A percentile compares a stretch with the other conserved stretches of the same genome.
Evolutionary conservation across 2,329 filamentous ascomycete species (phyloP).

Genomic region (Aspergillus terreus): DNA sequence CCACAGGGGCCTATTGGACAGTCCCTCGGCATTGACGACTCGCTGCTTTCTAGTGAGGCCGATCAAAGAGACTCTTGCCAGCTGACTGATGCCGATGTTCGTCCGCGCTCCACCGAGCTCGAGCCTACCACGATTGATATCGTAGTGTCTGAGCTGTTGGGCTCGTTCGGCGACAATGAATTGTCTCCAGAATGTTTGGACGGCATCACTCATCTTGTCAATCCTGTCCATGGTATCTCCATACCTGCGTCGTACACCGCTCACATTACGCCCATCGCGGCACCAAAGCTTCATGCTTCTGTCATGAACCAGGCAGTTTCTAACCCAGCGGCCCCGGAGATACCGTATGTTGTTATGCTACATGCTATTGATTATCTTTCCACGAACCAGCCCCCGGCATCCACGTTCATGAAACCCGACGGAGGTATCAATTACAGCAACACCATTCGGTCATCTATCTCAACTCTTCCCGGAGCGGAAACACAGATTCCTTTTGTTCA

Average conservation of each 20-base stretch:
- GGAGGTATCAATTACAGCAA: slow-evolving; percentile 16
- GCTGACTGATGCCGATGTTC: slow-evolving; percentile 34
- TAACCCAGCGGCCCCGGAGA: slow-evolving; percentile 75
- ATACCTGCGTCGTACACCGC: slow-evolving; percentile 93
- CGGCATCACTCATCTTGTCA: slow-evolving; percentile 88
- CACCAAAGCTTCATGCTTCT: slow-evolving; percentile 80
- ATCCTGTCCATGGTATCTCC: slow-evolving; percentile 76
- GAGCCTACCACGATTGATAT: slow-evolving; percentile 65
- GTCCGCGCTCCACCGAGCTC: slow-evolving; percentile 37
- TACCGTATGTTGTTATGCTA: slow-evolving; percentile 90
- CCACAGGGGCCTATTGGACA: slow-evolving; percentile 28
- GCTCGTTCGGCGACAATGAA: slow-evolving; percentile 93
- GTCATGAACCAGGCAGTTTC: slow-evolving; percentile 60
- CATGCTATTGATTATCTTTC: slow-evolving; percentile 86
- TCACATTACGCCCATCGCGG: slow-evolving; percentile 85
- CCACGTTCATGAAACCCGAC: slow-evolving; percentile 10
- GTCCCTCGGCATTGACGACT: slow-evolving; percentile 29
- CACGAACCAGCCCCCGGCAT: slow-evolving; percentile 51
- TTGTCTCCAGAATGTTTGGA: slow-evolving; percentile 94
- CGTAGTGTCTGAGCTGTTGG: slow-evolving; percentile 86
- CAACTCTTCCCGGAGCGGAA: slow-evolving; percentile 29
- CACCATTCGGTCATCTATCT: slow-evolving; percentile 24
- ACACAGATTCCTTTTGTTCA: slow-evolving; percentile 36
- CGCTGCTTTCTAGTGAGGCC: slow-evolving; percentile 17
- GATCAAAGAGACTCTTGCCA: slow-evolving; percentile 3